Evolutionary conservation across 2,329 filamentous ascomycete species (phyloP), one percentile per base, ranked within the genome.

Genomic region (Colletotrichum theobromicola): DNA sequence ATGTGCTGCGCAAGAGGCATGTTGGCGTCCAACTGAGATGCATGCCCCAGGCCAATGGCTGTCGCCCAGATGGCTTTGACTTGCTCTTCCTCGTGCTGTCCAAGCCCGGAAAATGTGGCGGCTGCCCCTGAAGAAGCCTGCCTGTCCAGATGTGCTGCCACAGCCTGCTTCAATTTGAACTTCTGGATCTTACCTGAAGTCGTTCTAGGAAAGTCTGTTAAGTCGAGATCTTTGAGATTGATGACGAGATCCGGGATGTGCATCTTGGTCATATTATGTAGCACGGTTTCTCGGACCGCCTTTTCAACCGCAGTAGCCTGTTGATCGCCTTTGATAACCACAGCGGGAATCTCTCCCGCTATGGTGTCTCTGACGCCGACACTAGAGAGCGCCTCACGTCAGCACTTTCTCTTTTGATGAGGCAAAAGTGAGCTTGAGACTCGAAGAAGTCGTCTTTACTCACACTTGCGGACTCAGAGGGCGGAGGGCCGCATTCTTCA

Each of bases 71-170:
- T 46, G 0, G 18, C 37, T n/a, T 46, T 46, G 37, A 46, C 37
- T 1, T 46, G 18, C 37, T 46, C 37, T 46, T 46, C 37, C 18
- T 46, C 37, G n/a, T 46, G 37, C 37, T 46, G 37, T 46, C 9
- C 18, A 18, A 46, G 37, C 37, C 37, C 18, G 0, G 37, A 1
- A 5, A n/a, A 46, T 46, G 37, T 4, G 3, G 0, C 12, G 0
- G 37, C 18, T 7, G 37, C 37, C 2, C 37, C 37, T 2, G 18
- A 46, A 4, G 1, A n/a, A 46, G 9, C 0, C 37, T 46, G 37
- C 37, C 3, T 46, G 18, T n/a, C 18, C 1, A 46, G 37, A 46
- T 46, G 37, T 18, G 37, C 37, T 21, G 37, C 37, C n/a, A 46
- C 18, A 46, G 37, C 9, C 5, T 46, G 37, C 37, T 46, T 46